Percentiles rank a stretch among this genome's conserved stretches.
phyloP scores from a whole-genome alignment of 208 protist genomes.

The Angomonas deanei region DNA sequence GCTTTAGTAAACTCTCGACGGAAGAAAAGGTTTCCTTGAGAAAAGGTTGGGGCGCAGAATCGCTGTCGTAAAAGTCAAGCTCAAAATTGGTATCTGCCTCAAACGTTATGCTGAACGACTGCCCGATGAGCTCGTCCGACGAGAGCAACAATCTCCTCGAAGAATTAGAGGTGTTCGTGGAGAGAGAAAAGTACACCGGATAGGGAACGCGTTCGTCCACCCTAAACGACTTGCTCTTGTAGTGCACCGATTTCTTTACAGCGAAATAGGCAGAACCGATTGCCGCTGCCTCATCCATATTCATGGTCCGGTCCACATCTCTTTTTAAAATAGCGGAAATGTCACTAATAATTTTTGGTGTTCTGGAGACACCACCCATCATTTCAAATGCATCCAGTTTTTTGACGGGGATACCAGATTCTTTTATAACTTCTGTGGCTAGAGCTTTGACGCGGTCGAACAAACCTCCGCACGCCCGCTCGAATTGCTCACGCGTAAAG shows the following conservation, averaged over 20 bases:
- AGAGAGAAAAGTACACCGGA: constrained; percentile 43
- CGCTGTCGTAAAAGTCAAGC: constrained; percentile 32
- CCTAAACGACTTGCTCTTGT: constrained; percentile 68
- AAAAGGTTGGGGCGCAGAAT: constrained; percentile 14
- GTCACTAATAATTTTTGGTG: constrained; percentile 78
- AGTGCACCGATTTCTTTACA: constrained; percentile 69
- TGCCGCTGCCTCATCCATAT: constrained; percentile 88
- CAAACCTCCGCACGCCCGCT: constrained; percentile 72
- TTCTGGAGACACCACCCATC: constrained; percentile 82
- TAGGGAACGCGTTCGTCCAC: constrained; percentile 54
- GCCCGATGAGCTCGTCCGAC: constrained; percentile 29
- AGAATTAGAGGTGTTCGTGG: constrained; percentile 17
- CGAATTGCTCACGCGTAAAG: constrained; percentile 78
- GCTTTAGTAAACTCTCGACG: constrained; percentile 40
- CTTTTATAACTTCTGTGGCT: constrained; percentile 37
- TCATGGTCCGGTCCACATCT: constrained; percentile 79
- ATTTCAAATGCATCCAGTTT: constrained; percentile 80
- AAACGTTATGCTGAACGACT: constrained; percentile 54
- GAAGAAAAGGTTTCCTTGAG: constrained; percentile 33
- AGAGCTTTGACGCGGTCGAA: constrained; percentile 61
- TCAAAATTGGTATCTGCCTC: constrained; percentile 75
- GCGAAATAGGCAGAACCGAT: constrained; percentile 85
- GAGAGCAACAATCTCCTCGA: constrained; percentile 19
- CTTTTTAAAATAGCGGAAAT: constrained; percentile 47
- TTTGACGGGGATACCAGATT: constrained; percentile 27